A percentile compares a stretch with the other conserved stretches of the same genome.
Evolutionary conservation across 345 rosid species (phyloP).

Genomic region (Euphorbia lathyris): DNA sequence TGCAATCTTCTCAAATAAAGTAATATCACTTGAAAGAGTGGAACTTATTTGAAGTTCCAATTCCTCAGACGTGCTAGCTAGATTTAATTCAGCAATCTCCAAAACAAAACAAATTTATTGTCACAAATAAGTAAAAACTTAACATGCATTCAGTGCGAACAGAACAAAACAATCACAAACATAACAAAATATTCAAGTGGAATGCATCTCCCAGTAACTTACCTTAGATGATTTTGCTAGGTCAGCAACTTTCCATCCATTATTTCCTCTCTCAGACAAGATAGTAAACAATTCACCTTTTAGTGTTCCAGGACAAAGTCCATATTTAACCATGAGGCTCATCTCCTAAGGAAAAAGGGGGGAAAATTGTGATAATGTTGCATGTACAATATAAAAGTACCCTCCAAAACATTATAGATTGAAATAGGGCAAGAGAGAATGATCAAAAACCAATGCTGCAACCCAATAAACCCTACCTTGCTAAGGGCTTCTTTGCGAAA

Average conservation of each 20-base stretch:
- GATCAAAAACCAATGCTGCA: not conserved
- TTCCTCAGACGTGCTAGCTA: conserved; percentile 53
- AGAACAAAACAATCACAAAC: not conserved
- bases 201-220: conserved; percentile 17
- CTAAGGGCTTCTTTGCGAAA: conserved; percentile 49
- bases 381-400: not conserved
- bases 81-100: conserved; percentile 69
- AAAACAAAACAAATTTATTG: conserved; percentile 23
- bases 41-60: conserved; percentile 66
- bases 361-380: not conserved
- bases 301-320: conserved; percentile 63
- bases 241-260: conserved; percentile 65
- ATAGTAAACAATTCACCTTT: conserved; percentile 78
- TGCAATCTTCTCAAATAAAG: conserved; percentile 87
- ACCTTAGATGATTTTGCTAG: conserved; percentile 65
- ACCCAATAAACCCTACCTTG: conserved; percentile 47
- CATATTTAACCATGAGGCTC: conserved; percentile 70
- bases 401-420: not conserved
- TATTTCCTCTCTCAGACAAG: conserved; percentile 63
- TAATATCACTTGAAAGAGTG: conserved; percentile 89
- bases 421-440: not conserved
- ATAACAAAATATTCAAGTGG: not conserved
- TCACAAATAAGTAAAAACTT: not conserved
- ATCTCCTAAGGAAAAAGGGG: conserved; percentile 51
- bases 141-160: not conserved